phyloP scores from a whole-genome alignment of 768 basidiomycete genomes.

The Albatrellus ellisii region DNA sequence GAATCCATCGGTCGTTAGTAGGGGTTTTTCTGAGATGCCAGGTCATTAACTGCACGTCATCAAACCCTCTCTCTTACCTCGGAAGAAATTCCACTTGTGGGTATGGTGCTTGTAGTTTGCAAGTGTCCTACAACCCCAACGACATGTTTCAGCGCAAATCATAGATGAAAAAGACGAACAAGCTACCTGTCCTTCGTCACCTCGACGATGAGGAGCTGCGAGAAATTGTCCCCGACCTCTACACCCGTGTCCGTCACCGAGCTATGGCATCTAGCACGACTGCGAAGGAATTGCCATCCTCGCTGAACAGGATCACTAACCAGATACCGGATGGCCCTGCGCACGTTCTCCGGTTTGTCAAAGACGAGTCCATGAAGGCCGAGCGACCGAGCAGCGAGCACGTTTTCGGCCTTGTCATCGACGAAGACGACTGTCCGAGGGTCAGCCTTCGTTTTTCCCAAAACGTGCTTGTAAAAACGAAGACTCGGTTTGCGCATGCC shows the following conservation, averaged over 20 bases:
- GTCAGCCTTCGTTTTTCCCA: conserved; percentile 30
- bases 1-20: conserved; percentile 34
- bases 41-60: conserved; percentile 15
- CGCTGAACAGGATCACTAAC: conserved; percentile 33
- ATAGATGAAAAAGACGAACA: not conserved
- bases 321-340: conserved; percentile 32
- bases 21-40: conserved; percentile 8
- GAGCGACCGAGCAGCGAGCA: conserved; percentile 41
- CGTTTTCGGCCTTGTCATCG: conserved; percentile 48
- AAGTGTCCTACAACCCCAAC: conserved; percentile 22
- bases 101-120: conserved; percentile 26
- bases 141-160: not conserved
- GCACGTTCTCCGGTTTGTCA: conserved; percentile 27
- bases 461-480: conserved; percentile 37
- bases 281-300: conserved; percentile 27
- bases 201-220: conserved; percentile 46
- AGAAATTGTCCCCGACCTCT: conserved; percentile 37
- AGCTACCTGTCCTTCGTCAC: conserved; percentile 30
- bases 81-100: conserved; percentile 43
- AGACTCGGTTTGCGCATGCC: conserved; percentile 46
- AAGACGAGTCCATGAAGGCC: conserved; percentile 44
- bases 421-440: conserved; percentile 38
- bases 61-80: conserved; percentile 28
- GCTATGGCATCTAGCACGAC: conserved; percentile 26
- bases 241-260: conserved; percentile 33